phyloP scores from a whole-genome alignment of 1,139 yeast species.

The Protomyces macrosporus region DNA sequence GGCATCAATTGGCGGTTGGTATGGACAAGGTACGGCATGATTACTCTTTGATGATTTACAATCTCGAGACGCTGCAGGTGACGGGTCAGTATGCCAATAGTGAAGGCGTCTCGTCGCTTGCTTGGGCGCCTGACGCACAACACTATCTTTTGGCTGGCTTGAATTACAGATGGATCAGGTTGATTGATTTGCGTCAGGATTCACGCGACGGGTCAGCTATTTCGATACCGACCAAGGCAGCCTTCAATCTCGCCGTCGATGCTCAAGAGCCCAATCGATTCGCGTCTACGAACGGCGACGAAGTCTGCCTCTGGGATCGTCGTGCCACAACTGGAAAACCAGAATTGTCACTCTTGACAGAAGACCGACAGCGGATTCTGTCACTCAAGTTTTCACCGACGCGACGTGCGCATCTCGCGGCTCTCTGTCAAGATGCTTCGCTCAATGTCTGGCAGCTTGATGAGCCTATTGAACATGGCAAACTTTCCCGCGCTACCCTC shows the following conservation, averaged over 20 bases:
- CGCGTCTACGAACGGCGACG: conserved; percentile 69
- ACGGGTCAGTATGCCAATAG: conserved; percentile 12
- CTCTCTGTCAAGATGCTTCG: conserved; percentile 1
- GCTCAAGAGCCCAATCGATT: conserved; percentile 29
- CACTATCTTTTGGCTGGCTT: conserved; percentile 57
- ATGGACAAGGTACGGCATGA: conserved; percentile 77
- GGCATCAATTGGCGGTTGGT: conserved; percentile 56
- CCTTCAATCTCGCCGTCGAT: conserved; percentile 9
- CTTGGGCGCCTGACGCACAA: conserved; percentile 60
- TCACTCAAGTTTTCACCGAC: conserved; percentile 58
- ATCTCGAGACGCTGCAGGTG: conserved; percentile 44
- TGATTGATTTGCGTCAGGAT: conserved; percentile 58
- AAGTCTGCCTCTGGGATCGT: conserved; percentile 62
- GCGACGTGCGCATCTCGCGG: conserved; percentile 1
- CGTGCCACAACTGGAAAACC: conserved; percentile 58
- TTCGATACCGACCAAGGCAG: conserved; percentile 19
- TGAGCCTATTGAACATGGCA: neutral
- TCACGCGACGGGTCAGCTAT: conserved; percentile 50
- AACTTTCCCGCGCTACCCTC: neutral
- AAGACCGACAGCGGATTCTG: conserved; percentile 78
- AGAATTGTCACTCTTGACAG: conserved; percentile 81
- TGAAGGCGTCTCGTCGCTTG: conserved; percentile 27
- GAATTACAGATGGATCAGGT: conserved; percentile 70
- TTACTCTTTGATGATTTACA: conserved; percentile 74
- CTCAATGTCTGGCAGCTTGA: conserved; percentile 11